A percentile compares a stretch with the other conserved stretches of the same genome.
Conservation (phyloP, 257 asterid genomes). For the Ocimum tenuiflorum region DNA sequence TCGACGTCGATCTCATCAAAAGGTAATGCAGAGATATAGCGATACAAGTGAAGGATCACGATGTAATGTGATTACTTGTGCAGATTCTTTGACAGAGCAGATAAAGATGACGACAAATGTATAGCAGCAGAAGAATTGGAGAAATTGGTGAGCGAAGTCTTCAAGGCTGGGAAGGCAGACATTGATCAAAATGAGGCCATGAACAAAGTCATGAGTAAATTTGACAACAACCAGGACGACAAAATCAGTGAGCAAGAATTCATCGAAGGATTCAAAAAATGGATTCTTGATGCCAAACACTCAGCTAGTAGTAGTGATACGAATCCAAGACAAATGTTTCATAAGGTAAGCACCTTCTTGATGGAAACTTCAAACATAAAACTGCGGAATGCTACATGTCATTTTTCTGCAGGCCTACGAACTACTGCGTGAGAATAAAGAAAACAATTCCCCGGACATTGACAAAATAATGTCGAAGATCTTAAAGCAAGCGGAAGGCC, state of each 20-base stretch:
- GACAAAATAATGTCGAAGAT: constrained; percentile 39
- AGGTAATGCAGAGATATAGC: constrained; percentile 17
- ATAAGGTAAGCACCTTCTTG: constrained; percentile 26
- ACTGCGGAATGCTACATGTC: too few species aligned
- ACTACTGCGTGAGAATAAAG: constrained; percentile 31
- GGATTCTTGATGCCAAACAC: constrained; percentile 32
- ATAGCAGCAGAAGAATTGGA: constrained; percentile 31
- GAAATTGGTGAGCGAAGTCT: constrained; percentile 28
- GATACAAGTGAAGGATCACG: too few species aligned
- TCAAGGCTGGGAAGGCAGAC: constrained; percentile 28
- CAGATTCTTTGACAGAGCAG: constrained; percentile 27
- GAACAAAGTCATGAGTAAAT: constrained; percentile 26
- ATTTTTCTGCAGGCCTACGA: constrained; percentile 22
- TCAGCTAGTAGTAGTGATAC: constrained; percentile 11
- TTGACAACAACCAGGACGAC: constrained; percentile 24
- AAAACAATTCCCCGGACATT: constrained; percentile 24
- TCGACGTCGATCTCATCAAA: constrained; percentile 24
- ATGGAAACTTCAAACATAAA: background rate
- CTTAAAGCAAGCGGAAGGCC: constrained; percentile 38
- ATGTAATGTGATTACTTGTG: background rate
- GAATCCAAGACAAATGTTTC: constrained; percentile 16
- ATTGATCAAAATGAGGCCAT: constrained; percentile 33
- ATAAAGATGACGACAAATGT: constrained; percentile 26
- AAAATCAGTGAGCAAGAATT: constrained; percentile 35
- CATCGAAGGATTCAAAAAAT: constrained; percentile 34